Base-by-base conservation (phyloP, 495 filamentous ascomycete genomes). In the Lasiosphaeriaceae sp. region DNA sequence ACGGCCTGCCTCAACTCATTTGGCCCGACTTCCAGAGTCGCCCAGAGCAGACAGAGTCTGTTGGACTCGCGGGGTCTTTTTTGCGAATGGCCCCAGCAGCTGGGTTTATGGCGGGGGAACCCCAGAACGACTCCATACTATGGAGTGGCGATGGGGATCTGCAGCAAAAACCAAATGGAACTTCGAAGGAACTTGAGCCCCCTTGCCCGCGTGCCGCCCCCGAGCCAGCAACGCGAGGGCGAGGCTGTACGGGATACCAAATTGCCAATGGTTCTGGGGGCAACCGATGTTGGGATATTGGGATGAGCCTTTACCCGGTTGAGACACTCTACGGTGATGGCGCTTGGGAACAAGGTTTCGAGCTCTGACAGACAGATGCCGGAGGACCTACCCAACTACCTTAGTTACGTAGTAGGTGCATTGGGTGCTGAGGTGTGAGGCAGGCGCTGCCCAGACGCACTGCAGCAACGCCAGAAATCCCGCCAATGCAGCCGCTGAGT, bases 251-350 rank as follows among this genome's bases (percentile, higher is more conserved):
- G n/a, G n/a, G n/a, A n/a, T n/a, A 31, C 26, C 26, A 4, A 31
- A 3, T 9, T 31, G 26, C 26, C 26, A 31, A 31, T 9, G n/a
- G n/a, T 9, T 31, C 9, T 31, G 26, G 26, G 9, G 26, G 26
- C n/a, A n/a, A n/a, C n/a, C n/a, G n/a, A n/a, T n/a, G 26, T 31
- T 7, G 23, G 22, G 14, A 47, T 31, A 6, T 16, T 43, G 37
- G 58, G 62, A 44, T 58, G 56, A 61, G 58, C 48, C 58, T 61
- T 65, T 61, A 61, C 57, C 62, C 58, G 62, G 47, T 26, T 39
- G 39, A 11, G 19, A 31, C 26, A 31, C 26, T 31, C 26, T 3
- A 31, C 26, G 26, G 26, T 9, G 3, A 31, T n/a, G 20, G 20
- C 14, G 47, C 37, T 47, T 44, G 41, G 52, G 54, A 57, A 61